A percentile compares a stretch with the other conserved stretches of the same genome.
These are phyloP conservation scores for Powellomyces hirtus DNA, from an alignment of 192 early-diverging fungal species.

Conservation along the genomic window DNA sequence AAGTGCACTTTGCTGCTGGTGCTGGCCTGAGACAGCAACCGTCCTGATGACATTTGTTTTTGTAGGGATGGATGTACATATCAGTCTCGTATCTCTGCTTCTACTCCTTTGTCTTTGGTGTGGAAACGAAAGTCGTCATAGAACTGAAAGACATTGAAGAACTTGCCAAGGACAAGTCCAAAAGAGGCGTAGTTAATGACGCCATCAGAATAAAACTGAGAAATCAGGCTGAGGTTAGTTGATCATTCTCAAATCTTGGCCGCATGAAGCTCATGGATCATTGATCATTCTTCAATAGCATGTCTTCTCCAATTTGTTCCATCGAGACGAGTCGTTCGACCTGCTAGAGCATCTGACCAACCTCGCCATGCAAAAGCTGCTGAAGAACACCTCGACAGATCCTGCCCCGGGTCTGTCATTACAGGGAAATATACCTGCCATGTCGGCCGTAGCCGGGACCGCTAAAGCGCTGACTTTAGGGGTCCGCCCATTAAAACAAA, in stretches of 20 bases:
- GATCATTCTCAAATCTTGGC: neutral
- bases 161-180: slow-evolving; percentile 82
- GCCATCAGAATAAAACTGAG: slow-evolving; percentile 81
- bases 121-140: slow-evolving; percentile 88
- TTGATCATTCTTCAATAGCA: slow-evolving; percentile 48
- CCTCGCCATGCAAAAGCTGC: slow-evolving; percentile 80
- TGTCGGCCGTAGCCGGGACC: slow-evolving; percentile 33
- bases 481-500: slow-evolving; percentile 45
- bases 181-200: slow-evolving; percentile 86
- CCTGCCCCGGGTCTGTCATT: slow-evolving; percentile 57
- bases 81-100: slow-evolving; percentile 92
- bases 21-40: neutral
- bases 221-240: slow-evolving; percentile 70
- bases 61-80: slow-evolving; percentile 90
- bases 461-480: slow-evolving; percentile 6
- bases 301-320: slow-evolving; percentile 92
- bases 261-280: neutral
- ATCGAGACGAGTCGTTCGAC: slow-evolving; percentile 94
- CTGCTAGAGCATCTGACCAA: slow-evolving; percentile 87
- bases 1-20: neutral
- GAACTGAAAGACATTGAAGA: slow-evolving; percentile 92
- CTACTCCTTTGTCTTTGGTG: slow-evolving; percentile 90
- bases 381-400: slow-evolving; percentile 76
- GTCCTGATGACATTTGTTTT: neutral
- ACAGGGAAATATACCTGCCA: neutral